Evolutionary conservation across 148 eudicot genomes (phyloP).

Genomic region (Fallopia convolvulus): DNA sequence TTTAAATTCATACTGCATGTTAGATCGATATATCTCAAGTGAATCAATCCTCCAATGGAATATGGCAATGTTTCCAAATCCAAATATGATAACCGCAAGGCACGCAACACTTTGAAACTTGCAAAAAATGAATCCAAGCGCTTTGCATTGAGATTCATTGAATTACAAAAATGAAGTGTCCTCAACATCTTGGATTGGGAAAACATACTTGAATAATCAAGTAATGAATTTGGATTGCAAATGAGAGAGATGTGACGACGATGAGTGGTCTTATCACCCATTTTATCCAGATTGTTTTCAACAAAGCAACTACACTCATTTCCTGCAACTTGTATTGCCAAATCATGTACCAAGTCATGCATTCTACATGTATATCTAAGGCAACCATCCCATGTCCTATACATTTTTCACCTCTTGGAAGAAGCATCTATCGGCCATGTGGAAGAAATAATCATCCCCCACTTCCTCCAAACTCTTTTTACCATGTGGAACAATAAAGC

Average conservation of each 20-base stretch:
- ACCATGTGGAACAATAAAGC: not conserved
- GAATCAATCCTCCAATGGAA: conserved; percentile 11
- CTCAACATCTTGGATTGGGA: not conserved
- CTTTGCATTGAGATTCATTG: not conserved
- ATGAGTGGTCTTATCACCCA: not conserved
- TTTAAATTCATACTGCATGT: not conserved
- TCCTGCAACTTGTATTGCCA: conserved; percentile 10
- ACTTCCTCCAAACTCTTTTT: not conserved
- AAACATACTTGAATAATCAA: not conserved
- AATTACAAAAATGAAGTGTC: not conserved
- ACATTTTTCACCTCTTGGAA: not conserved
- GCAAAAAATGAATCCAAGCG: not conserved
- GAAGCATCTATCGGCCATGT: conserved; percentile 7
- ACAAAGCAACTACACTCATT: not conserved
- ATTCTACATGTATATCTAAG: not conserved
- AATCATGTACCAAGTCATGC: conserved; percentile 10
- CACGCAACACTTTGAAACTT: conserved; percentile 12
- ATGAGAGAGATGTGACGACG: not conserved
- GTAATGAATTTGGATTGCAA: not conserved
- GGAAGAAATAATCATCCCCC: not conserved
- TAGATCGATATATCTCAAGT: conserved; percentile 11
- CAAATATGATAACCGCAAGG: not conserved
- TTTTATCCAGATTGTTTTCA: not conserved
- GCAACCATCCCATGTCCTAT: no score
- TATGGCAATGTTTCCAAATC: not conserved